Evolutionary conservation across 495 filamentous ascomycete genomes (phyloP), one percentile per base, ranked within the genome.

Genomic region (Chaetomium fimeti): DNA sequence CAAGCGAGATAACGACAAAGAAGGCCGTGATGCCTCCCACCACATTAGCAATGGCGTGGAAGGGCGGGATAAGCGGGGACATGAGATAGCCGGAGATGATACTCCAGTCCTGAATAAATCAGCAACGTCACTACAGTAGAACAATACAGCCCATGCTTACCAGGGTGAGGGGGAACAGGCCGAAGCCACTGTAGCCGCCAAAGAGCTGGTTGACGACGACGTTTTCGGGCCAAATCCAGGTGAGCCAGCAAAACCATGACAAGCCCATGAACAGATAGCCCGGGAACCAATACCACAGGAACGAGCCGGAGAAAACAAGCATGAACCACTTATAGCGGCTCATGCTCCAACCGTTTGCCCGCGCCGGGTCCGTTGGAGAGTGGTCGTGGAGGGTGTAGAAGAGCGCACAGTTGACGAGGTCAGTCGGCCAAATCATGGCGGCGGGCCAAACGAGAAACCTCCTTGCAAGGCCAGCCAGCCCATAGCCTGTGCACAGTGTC

Each of bases 341-440:
- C 59, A 90, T 84, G 5, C 62, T 82, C 86, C 89, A 90, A 20
- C 88, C 89, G 54, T 85, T 82, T 2, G 84, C 79, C 68, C 80
- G 80, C 43, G 73, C 57, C 0, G 87, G 83, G 63, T 89, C 84
- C 2, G 85, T 79, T 53, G 73, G 76, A 12, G 79, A 78, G 66
- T 84, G 82, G 64, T 91, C 87, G 61, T 91, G 88, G 15, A 91
- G 82, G 9, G 86, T 83, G 64, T 85, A 82, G 66, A 91, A 88
- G 15, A 91, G 77, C 5, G 88, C 77, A 8, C 83, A 78, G 64
- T 87, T 89, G 68, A 89, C 83, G 22, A 91, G 80, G 53, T 78
- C 84, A 2, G 80, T 76, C 7, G 89, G 88, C 87, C 88, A 91
- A 66, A 91, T 89, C 86, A 91, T 89, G 59, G 88, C 84, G 28